Evolutionary conservation across 2,329 filamentous ascomycete genomes (phyloP), one percentile per base, ranked within the genome.

Genomic region (Aspergillus sp.): DNA sequence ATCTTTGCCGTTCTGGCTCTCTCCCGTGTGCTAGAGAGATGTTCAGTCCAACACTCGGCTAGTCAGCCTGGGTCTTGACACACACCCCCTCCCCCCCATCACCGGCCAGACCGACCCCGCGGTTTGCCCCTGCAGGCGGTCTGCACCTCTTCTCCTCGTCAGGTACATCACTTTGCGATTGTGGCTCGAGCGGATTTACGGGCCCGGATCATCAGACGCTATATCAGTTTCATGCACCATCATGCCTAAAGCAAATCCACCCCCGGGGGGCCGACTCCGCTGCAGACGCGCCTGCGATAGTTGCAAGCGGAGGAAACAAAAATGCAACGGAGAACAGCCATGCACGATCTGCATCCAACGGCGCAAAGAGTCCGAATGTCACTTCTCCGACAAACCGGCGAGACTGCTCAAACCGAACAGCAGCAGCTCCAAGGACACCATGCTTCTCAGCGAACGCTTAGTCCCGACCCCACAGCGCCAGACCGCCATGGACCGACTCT

Each of bases 251-350:
- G 71, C 70, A 17, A 74, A 67, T 57, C 68, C 71, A 1, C 57
- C 67, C 30, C 65, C 72, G 5, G 69, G 73, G 8, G 68, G 68
- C 27, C 71, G 73, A 21, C 71, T 75, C 49, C 71, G 73, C 48
- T 76, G 74, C 60, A 67, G 71, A 42, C 71, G 75, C 54, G 78
- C 78, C 15, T 81, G 79, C 65, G 75, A 80, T 58, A 78, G 75
- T 52, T 81, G 79, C 71, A 81, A 80, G 63, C 67, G 76, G 23
- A 73, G 80, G 54, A 82, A 82, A 64, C 81, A 83, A 61, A 83
- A 83, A 68, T 84, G 82, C 66, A 78, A 84, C 61, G 82, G 82
- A 41, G 73, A 78, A 53, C 74, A 79, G 52, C 82, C 82, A 44
- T 84, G 82, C 61, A 76, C 75, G n/a, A 82, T 83, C 57, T 84